Evolutionary conservation across 1,284 basidiomycete species (phyloP), one percentile per base, ranked within the genome.

Genomic region (Somion occarium): DNA sequence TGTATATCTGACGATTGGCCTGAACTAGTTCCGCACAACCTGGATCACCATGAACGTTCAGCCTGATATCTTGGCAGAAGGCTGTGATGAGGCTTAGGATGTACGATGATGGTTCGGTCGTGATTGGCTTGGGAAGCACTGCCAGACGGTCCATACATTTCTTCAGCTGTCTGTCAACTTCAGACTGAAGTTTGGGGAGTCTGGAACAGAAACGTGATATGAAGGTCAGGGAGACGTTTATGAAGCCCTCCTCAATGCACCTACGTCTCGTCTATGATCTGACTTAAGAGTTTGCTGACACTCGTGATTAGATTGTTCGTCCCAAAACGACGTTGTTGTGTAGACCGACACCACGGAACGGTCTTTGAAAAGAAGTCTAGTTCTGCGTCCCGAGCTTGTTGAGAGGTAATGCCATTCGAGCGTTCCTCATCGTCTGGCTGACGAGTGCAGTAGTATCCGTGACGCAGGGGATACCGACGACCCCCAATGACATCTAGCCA

Each of bases 361-460:
- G 68, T 79, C 0, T 53, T 63, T 11, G 70, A 61, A 56, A 87
- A 86, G 56, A 76, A 85, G 0, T 67, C 52, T 0, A 59, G 47
- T 15, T 79, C 78, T 0, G 65, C 61, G 3, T 53, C 55, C 41
- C 80, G 72, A 0, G 76, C 71, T 15, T 70, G 71, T 0, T 61
- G 49, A 5, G 65, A 62, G 0, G 73, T 65, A 3, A 76, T 64
- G 0, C 65, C 64, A 5, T 61, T 57, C 9, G 60, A 58, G 0
- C 84, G 74, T 53, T 83, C 78, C 2, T 64, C 70, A 55, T 85
- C 83, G 50, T 83, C 75, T 0, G 82, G 79, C n/a, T 85, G 78
- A 34, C 80, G 79, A 34, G 83, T 80, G 44, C 82, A 85, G 54
- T 79, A 85, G 57, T 85, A 87, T 0, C 85, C 85, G 46, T 81